Evolutionary conservation across 495 filamentous ascomycete species (phyloP).

Genomic region (Thermochaetoides thermophila): DNA sequence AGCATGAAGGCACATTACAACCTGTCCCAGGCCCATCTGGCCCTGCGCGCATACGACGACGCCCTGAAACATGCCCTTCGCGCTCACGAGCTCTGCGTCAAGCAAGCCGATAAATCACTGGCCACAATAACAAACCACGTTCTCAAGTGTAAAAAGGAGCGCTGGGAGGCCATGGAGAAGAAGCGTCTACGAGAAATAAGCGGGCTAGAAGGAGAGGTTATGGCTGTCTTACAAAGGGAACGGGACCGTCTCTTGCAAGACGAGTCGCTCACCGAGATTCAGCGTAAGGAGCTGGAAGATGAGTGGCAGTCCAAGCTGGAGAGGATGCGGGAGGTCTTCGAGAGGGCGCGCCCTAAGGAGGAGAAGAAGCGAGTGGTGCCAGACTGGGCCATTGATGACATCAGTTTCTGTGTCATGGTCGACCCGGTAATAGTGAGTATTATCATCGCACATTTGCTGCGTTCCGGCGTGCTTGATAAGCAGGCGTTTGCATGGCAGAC

Average conservation of each 20-base stretch:
- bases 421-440: conserved; percentile 64
- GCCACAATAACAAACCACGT: conserved; percentile 52
- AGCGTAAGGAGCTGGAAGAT: conserved; percentile 33
- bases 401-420: conserved; percentile 83
- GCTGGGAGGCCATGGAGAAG: conserved; percentile 46
- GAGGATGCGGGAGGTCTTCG: conserved; percentile 45
- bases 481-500: too few relatives aligned
- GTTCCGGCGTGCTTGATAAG: too few relatives aligned
- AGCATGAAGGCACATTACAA: conserved; percentile 75
- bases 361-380: conserved; percentile 55
- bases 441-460: too few relatives aligned
- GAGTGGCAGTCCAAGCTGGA: conserved; percentile 45
- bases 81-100: conserved; percentile 60
- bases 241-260: conserved; percentile 14
- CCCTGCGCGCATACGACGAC: conserved; percentile 56
- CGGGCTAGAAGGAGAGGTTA: conserved; percentile 42
- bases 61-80: conserved; percentile 54
- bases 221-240: conserved; percentile 23
- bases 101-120: conserved; percentile 42
- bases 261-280: conserved; percentile 27
- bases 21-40: conserved; percentile 70
- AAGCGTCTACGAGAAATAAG: conserved; percentile 27
- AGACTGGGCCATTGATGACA: conserved; percentile 77
- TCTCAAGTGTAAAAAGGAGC: conserved; percentile 62
- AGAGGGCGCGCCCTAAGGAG: conserved; percentile 32